Evolutionary conservation across 2,329 filamentous ascomycete species (phyloP), one percentile per base, ranked within the genome.

Genomic region (Torrubiellomyces zombiae): DNA sequence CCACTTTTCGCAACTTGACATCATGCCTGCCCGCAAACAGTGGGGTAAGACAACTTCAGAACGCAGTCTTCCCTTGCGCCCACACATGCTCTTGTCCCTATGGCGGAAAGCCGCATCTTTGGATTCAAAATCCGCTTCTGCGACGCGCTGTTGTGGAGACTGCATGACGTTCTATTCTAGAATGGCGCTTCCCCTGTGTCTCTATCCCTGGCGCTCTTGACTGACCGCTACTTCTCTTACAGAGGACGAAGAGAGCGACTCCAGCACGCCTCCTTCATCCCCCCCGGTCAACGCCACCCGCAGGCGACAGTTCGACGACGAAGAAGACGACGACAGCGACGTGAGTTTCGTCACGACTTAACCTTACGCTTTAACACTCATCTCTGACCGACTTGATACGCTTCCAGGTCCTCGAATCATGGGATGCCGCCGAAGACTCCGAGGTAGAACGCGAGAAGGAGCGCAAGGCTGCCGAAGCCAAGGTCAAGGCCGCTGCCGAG

Each of bases 381-480:
- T 9, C n/a, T 26, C 29, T 29, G 17, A 33, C 24, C 19, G 20
- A n/a, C 18, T 3, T 24, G 18, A 14, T n/a, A 23, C 10, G 4
- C 11, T 12, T 9, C 8, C 36, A 93, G 76, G 81, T 95, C 29
- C 69, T 94, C 45, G 89, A 98, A 32, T 86, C 81, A 17, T 98
- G 89, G 89, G 85, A 95, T 44, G 86, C 81, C 30, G 85, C 80
- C 39, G 89, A 95, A 46, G 89, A 98, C 58, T 93, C 83, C 33
- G 89, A 98, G 44, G 86, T 75, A 41, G 89, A 98, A 61, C 79
- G 83, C 43, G 85, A 94, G 55, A 98, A 95, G 63, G 80, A 70
- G 15, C 79, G 78, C 55, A 89, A 86, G 58, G 82, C 75, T 25
- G 75, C 67, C 5, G 85, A 81, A 45, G 77, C 71, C 26, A 91